Evolutionary conservation across 2,329 filamentous ascomycete species (phyloP).

Genomic region (Cladosporium phlei): DNA sequence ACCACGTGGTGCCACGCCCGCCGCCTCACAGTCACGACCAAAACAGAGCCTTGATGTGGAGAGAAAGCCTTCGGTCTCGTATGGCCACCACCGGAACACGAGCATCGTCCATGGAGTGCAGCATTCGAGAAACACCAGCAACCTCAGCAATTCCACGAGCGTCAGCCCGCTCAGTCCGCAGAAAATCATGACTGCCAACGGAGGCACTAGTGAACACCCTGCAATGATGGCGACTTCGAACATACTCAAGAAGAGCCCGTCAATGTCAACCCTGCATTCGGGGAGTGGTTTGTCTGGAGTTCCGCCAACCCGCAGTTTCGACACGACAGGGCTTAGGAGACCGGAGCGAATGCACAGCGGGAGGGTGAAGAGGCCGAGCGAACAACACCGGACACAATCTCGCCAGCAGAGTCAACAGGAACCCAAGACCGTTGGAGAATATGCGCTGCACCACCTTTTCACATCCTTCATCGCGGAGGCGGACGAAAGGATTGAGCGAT

Average conservation of each 20-base stretch:
- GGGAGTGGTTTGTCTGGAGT: slow-evolving; percentile 19
- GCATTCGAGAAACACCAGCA: slow-evolving; percentile 84
- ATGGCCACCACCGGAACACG: slow-evolving; percentile 92
- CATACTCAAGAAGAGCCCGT: slow-evolving; percentile 30
- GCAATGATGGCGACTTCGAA: background rate
- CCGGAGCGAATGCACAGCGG: slow-evolving; percentile 47
- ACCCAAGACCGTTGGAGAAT: slow-evolving; percentile 92
- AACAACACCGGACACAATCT: slow-evolving; percentile 69
- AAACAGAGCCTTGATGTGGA: slow-evolving; percentile 38
- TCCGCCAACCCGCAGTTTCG: slow-evolving; percentile 25
- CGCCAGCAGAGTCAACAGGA: slow-evolving; percentile 61
- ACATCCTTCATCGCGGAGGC: slow-evolving; percentile 95
- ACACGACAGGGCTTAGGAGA: slow-evolving; percentile 25
- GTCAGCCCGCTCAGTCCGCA: slow-evolving; percentile 76
- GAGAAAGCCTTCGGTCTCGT: slow-evolving; percentile 50
- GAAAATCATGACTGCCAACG: slow-evolving; percentile 24
- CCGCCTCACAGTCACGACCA: slow-evolving; percentile 36
- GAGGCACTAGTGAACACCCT: slow-evolving; percentile 11
- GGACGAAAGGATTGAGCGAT: slow-evolving; percentile 92
- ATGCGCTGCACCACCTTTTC: slow-evolving; percentile 92
- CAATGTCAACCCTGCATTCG: slow-evolving; percentile 26
- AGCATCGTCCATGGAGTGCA: slow-evolving; percentile 96
- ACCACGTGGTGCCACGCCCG: slow-evolving; percentile 42
- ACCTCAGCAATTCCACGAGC: slow-evolving; percentile 67
- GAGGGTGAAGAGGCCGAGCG: slow-evolving; percentile 64